phyloP scores from a whole-genome alignment of 176 grass and related monocot species.

The Zoysia japonica region DNA sequence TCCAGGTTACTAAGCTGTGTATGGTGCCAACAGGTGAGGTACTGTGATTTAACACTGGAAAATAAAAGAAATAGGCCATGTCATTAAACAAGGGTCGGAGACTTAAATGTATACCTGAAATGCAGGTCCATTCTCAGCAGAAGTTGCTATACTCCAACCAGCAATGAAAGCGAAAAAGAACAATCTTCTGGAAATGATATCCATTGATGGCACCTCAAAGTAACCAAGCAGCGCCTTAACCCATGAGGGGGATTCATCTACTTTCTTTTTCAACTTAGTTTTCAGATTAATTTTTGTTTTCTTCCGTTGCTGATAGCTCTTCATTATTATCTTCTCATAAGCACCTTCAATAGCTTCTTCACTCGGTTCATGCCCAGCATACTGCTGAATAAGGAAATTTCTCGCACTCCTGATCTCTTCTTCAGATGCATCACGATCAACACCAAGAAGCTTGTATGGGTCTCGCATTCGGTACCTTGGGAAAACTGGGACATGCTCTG shows the following conservation, averaged over 20 bases:
- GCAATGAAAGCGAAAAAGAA: constrained; percentile 97
- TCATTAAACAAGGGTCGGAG: background rate
- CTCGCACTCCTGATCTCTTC: constrained; percentile 84
- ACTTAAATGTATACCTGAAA: constrained; percentile 73
- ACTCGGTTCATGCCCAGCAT: constrained; percentile 79
- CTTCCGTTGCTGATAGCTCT: constrained; percentile 79
- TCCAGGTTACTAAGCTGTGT: background rate
- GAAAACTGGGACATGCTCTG: constrained; percentile 73
- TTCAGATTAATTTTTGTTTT: constrained; percentile 89
- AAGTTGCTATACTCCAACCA: constrained; percentile 86
- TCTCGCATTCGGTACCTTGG: constrained; percentile 65
- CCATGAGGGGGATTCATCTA: constrained; percentile 86
- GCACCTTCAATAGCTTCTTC: constrained; percentile 88
- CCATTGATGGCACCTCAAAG: constrained; percentile 74
- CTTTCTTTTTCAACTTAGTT: constrained; percentile 71
- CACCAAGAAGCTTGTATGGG: constrained; percentile 85
- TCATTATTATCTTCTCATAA: constrained; percentile 95
- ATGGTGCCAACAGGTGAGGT: background rate
- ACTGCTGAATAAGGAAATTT: constrained; percentile 79
- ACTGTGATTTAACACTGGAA: background rate
- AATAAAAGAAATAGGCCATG: background rate
- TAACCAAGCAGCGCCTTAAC: constrained; percentile 67
- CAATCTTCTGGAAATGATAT: constrained; percentile 70
- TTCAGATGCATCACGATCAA: constrained; percentile 73
- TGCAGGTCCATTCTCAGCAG: constrained; percentile 85